phyloP scores from a whole-genome alignment of 148 eudicot genomes.

The Chenopodium album region DNA sequence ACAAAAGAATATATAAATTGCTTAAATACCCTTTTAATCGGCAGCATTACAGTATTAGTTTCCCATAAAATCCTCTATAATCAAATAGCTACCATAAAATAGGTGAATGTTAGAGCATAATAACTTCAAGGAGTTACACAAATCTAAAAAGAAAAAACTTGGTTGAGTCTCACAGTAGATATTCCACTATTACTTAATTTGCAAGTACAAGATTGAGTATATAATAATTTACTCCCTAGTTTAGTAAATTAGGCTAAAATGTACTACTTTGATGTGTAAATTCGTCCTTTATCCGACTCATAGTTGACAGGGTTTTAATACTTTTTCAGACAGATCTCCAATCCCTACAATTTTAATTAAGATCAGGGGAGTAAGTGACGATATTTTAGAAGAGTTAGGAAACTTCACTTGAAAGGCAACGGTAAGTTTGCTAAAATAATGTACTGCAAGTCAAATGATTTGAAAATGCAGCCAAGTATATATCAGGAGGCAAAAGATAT shows the following conservation, averaged over 20 bases:
- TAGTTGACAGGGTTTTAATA: too few species aligned
- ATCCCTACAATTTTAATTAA: too few species aligned
- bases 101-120: not conserved
- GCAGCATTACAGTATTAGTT: not conserved
- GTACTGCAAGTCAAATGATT: not conserved
- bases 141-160: not conserved
- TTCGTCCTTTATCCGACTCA: too few species aligned
- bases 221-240: too few species aligned
- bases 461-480: not conserved
- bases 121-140: not conserved
- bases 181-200: too few species aligned
- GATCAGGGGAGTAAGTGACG: not conserved
- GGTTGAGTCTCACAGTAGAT: not conserved
- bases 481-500: not conserved
- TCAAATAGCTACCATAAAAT: not conserved
- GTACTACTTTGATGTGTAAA: too few species aligned
- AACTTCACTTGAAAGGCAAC: not conserved
- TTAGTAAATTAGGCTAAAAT: too few species aligned
- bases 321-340: too few species aligned
- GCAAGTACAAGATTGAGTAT: too few species aligned
- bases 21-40: not conserved
- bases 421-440: not conserved
- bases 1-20: too few species aligned
- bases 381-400: constrained; percentile 6
- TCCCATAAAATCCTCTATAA: not conserved